These are phyloP conservation scores for Arachis hypogaea DNA, from an alignment of 306 rosid species.

Conservation along the genomic window DNA sequence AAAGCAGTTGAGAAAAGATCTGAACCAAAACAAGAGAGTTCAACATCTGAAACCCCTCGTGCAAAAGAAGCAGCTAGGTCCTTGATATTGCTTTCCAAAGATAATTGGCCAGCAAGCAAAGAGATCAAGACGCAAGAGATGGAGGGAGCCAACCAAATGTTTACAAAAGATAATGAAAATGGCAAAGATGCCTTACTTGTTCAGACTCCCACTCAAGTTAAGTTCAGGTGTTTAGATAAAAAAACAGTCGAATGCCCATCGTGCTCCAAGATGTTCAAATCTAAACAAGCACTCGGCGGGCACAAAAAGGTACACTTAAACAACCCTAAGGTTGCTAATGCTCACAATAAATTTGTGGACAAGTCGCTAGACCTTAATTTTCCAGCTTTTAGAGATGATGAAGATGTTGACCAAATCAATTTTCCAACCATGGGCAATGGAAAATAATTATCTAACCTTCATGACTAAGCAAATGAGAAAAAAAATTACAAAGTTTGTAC, in stretches of 20 bases:
- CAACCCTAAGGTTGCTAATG: not conserved
- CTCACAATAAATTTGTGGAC: conserved; percentile 2
- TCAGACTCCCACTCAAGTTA: conserved; percentile 1
- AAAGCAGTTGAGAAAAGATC: not conserved
- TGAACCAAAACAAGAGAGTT: conserved; percentile 27
- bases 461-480: not conserved
- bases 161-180: conserved; percentile 13
- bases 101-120: conserved; percentile 39
- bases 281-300: conserved; percentile 67
- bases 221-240: conserved; percentile 47
- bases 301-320: conserved; percentile 65
- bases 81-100: conserved; percentile 49
- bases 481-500: not conserved
- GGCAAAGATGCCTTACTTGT: not conserved
- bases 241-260: conserved; percentile 43
- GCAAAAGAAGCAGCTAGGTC: conserved; percentile 52
- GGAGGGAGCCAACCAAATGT: not conserved
- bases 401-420: conserved; percentile 6
- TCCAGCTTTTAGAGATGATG: conserved; percentile 46
- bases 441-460: conserved; percentile 1
- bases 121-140: conserved; percentile 9
- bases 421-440: conserved; percentile 2
- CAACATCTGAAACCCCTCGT: conserved; percentile 19
- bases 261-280: conserved; percentile 53
- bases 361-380: conserved; percentile 54